Base-by-base conservation (phyloP, 2,329 filamentous ascomycete genomes). In the Passalora sequoiae region DNA sequence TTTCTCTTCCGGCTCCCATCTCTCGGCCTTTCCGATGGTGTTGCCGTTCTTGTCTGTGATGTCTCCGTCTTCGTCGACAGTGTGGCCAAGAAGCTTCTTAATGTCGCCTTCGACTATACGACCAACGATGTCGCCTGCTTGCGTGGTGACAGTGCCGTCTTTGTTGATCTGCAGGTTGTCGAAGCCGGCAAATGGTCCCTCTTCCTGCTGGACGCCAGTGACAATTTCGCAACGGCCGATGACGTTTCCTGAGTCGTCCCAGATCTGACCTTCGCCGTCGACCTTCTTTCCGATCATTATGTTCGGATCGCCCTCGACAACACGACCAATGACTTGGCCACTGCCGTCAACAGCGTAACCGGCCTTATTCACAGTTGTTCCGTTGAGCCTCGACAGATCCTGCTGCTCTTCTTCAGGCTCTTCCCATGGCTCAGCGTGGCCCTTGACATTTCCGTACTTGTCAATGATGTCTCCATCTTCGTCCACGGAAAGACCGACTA, bases 391-490 rank as follows among this genome's bases (percentile, higher is more conserved):
- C 16, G 75, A 79, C n/a, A 80, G 66, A 52, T 81, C 77, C 6
- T 68, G 71, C 53, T 70, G 69, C 36, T 56, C 62, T 43, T 60
- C 66, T 30, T 63, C 68, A 56, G 76, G 76, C 44, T 66, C 66
- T 47, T 71, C 67, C 77, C 80, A 59, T 9, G 75, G 75, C 57
- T 80, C 75, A 42, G 76, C 78, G 38, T 77, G 75, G 9, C 77
- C 78, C 61, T 81, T 74, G 40, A 77, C 73, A 52, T 80, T 81
- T 51, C 78, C 78, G 53, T 74, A 89, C 63, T 81, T 81, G 70
- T 92, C 87, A 41, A 85, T 73, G 20, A 94, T 81, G 45, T 92
- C 87, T 29, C 87, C 87, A 52, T 94, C 87, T 51, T 87, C 83
- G 46, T 94, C 87, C 12, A 92, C 86, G 7, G 72, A 59, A 32